Base-by-base conservation (phyloP, 2,329 filamentous ascomycete species). In the Xylaria sp. region DNA sequence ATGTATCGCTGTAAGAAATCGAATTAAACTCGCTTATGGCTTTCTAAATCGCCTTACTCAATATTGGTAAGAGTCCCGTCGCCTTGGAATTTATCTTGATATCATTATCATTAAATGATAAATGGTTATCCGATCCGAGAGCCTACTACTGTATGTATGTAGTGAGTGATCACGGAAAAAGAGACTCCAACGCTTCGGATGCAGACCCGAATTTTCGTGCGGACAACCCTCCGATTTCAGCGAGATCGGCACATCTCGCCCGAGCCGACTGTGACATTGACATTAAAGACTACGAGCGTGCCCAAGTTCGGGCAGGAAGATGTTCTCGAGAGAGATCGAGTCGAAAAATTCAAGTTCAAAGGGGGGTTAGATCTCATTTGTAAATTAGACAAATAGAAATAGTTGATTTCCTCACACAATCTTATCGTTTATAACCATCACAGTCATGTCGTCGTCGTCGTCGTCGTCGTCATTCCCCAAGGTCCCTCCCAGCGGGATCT, bases 401-500 rank as follows among this genome's bases (percentile, higher is more conserved):
- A 46, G 15, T 46, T 46, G 18, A 18, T 46, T 5, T 59, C n/a
- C 12, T 28, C 12, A 50, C 41, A 7, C 31, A 25, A 46, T 28
- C 34, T 25, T 63, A 46, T 46, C 18, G 3, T n/a, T 15, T 7
- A 46, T 44, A 13, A 4, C 39, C 41, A 46, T 18, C 44, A 9
- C 34, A 57, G 48, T 3, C 56, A 78, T 78, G 76, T 67, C 75
- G 0, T 37, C 34, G 34, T 37, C 34, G 34, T 37, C 34, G 76
- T 67, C 75, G 0, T 37, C 34, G 34, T 37, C 34, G 34, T 37
- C 34, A 37, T 70, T 75, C 39, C 72, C 78, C 31, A 76, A 75
- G 52, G 76, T 79, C 15, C 78, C 78, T 50, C 77, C 77, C 31
- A 76, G 75, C 59, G 81, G 77, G 31, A 79, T 86, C 69, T 87